phyloP scores from a whole-genome alignment of 495 filamentous ascomycete species.

The Choiromyces venosus region DNA sequence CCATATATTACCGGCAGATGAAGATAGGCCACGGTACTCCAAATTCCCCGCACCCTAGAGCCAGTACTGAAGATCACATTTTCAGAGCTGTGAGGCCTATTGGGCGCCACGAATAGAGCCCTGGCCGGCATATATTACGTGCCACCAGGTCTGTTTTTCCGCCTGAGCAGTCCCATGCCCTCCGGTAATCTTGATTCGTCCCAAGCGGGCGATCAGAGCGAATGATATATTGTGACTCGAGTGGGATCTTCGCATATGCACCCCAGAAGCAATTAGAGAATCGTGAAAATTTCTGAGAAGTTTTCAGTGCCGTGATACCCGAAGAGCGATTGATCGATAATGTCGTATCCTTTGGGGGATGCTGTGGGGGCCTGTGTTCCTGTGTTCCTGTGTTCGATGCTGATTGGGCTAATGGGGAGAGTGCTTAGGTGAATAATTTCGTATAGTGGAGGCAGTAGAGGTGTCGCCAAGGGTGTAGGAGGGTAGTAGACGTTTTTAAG shows the following conservation, averaged over 20 bases:
- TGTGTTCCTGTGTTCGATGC: not conserved
- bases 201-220: not conserved
- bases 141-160: not conserved
- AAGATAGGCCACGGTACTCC: not conserved
- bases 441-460: not conserved
- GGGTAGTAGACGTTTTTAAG: not conserved
- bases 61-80: not conserved
- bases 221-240: not conserved
- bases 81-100: not conserved
- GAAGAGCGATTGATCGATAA: not conserved
- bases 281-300: not conserved
- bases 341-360: not conserved
- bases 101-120: not conserved
- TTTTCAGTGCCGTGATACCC: not conserved
- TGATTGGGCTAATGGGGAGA: not conserved
- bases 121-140: not conserved
- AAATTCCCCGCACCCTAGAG: not conserved
- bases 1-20: too few relatives aligned
- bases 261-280: not conserved
- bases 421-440: not conserved
- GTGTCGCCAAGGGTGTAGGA: not conserved
- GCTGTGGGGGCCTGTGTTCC: too few relatives aligned
- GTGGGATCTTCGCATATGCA: not conserved
- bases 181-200: not conserved
- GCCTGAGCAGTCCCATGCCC: not conserved